Evolutionary conservation across 192 early-diverging fungal genomes (phyloP), one percentile per base, ranked within the genome.

Genomic region (Radiomyces spectabilis): DNA sequence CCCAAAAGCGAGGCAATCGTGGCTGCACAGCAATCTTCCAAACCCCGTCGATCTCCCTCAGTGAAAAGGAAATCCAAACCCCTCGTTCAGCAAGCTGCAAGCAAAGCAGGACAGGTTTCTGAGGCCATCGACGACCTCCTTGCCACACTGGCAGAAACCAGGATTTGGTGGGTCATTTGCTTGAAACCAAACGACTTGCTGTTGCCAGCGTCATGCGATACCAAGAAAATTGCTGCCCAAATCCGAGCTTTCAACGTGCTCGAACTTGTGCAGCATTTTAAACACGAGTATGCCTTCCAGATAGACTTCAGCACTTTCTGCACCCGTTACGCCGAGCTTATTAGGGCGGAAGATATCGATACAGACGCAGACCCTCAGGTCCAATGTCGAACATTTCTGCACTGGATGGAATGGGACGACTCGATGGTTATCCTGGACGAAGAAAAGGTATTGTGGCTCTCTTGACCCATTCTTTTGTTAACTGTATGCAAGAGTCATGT

Each of bases 121-220:
- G 55, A 74, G 29, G 56, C 76, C 6, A 26, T 58, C 1, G 18
- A 41, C 53, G 61, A 88, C 78, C 72, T 75, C 22, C 56, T 84
- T 29, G 50, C 70, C 19, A 75, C 81, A 2, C 65, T 93, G 25
- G 79, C 80, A 46, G 78, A 85, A 41, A 85, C 86, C 2, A 75
- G 77, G 30, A 72, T 79, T 27, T 93, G 88, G 87, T 85, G 82
- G 44, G 53, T 89, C 33, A 59, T 84, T 48, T 91, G 88, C 63
- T 63, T 94, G 24, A 69, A 76, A 18, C 81, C 92, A 3, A 89
- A 87, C 55, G 76, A 86, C 35, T 45, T 68, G 7, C 66, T 77
- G 7, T 71, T 82, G 30, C 63, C 76, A 15, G 68, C 79, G 47
- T 64, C 78, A 34, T 83, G 82, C 45, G 90, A 94, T 60, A 57